phyloP scores from a whole-genome alignment of 1,284 basidiomycete species.

The Schizophyllum commune region DNA sequence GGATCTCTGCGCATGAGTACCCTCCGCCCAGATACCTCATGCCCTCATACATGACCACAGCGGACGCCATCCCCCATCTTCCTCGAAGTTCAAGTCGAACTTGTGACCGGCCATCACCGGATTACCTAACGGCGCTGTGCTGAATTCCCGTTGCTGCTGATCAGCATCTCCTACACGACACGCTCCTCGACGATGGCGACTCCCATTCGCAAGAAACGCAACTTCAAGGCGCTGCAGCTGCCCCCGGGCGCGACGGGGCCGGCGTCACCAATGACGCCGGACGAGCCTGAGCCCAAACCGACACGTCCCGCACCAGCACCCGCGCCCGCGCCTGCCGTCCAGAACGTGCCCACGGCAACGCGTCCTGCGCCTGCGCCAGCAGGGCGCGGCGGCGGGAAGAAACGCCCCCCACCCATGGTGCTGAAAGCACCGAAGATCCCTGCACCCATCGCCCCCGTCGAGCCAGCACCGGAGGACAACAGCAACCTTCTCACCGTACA shows the following conservation, averaged over 20 bases:
- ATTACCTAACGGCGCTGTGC: background rate
- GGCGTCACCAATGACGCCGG: background rate
- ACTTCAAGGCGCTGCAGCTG: constrained; percentile 71
- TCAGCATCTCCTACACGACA: background rate
- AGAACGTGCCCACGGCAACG: constrained; percentile 25
- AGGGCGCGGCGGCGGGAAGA: constrained; percentile 26
- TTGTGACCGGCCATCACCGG: background rate
- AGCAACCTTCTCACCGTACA: constrained; percentile 15
- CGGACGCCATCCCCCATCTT: no score
- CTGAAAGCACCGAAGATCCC: constrained; percentile 37
- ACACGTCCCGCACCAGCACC: constrained; percentile 17
- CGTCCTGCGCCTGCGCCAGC: constrained; percentile 13
- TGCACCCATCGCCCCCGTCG: constrained; percentile 28
- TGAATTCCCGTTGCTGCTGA: background rate
- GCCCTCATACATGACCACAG: no score
- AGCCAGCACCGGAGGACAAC: constrained; percentile 13
- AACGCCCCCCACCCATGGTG: constrained; percentile 57
- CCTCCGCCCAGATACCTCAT: no score
- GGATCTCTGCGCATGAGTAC: no score
- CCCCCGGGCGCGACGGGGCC: constrained; percentile 27
- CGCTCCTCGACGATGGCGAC: constrained; percentile 23
- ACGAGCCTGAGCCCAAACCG: constrained; percentile 33
- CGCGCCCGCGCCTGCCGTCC: constrained; percentile 25
- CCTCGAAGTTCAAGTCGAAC: background rate
- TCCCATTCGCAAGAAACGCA: constrained; percentile 70